A percentile compares a stretch with the other conserved stretches of the same genome.
These are phyloP conservation scores for Gossypium anomalum DNA, from an alignment of 345 rosid species.

Conservation along the genomic window DNA sequence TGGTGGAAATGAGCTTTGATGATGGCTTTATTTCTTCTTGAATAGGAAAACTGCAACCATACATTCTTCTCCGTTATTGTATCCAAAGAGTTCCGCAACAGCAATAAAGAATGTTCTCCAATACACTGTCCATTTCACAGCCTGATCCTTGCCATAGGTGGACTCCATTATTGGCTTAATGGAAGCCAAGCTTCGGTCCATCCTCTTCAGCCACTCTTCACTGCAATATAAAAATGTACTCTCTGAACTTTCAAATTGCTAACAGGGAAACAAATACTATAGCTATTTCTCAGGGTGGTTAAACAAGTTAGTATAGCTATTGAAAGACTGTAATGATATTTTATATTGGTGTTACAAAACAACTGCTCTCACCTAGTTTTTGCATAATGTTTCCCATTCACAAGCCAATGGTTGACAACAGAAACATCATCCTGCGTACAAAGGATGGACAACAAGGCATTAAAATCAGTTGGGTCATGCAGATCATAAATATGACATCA, in stretches of 20 bases:
- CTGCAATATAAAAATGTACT: constrained; percentile 28
- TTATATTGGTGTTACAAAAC: not conserved
- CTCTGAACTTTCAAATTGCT: not conserved
- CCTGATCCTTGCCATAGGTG: constrained; percentile 71
- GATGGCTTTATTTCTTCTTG: constrained; percentile 54
- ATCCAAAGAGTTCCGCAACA: constrained; percentile 82
- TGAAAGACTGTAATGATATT: not conserved
- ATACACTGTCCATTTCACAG: constrained; percentile 80
- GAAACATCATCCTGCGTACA: constrained; percentile 66
- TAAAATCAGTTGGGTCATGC: not conserved
- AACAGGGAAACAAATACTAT: not conserved
- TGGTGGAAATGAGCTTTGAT: not conserved
- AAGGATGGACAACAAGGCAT: not conserved
- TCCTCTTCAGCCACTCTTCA: constrained; percentile 85
- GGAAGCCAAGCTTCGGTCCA: constrained; percentile 52
- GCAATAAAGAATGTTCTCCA: constrained; percentile 86
- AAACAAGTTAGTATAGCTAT: not conserved
- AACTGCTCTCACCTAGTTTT: constrained; percentile 52
- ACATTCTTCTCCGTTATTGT: constrained; percentile 87
- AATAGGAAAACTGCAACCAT: constrained; percentile 73
- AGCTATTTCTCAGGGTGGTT: not conserved
- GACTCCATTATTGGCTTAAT: constrained; percentile 66
- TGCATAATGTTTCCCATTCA: constrained; percentile 82
- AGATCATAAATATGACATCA: not conserved
- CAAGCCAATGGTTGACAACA: constrained; percentile 67